These are phyloP conservation scores for Didymella segeticola DNA, from an alignment of 2,329 filamentous ascomycete species.

Conservation along the genomic window DNA sequence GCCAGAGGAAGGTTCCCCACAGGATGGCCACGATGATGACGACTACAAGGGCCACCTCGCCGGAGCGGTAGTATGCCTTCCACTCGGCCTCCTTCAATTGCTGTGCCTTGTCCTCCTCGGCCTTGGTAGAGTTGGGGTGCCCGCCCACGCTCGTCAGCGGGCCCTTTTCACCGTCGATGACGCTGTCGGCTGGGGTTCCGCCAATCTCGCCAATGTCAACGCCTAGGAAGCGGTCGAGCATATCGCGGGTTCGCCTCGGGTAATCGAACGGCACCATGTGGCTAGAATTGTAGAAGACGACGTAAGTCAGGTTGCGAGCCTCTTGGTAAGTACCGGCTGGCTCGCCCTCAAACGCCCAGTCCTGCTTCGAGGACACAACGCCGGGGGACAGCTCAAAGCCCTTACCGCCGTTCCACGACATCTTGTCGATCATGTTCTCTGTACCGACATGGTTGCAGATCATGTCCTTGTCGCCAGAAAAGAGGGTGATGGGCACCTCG, in stretches of 20 bases:
- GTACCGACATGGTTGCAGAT: slow-evolving; percentile 98
- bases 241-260: slow-evolving; percentile 84
- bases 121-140: slow-evolving; percentile 71
- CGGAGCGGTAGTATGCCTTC: slow-evolving; percentile 86
- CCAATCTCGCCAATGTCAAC: slow-evolving; percentile 92
- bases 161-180: slow-evolving; percentile 84
- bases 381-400: slow-evolving; percentile 89
- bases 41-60: slow-evolving; percentile 83
- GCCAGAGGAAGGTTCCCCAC: slow-evolving; percentile 77
- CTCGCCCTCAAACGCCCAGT: slow-evolving; percentile 93
- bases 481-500: slow-evolving; percentile 80
- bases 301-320: slow-evolving; percentile 93
- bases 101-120: slow-evolving; percentile 71
- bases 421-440: slow-evolving; percentile 85
- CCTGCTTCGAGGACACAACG: slow-evolving; percentile 86
- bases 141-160: slow-evolving; percentile 78
- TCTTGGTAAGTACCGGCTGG: slow-evolving; percentile 91
- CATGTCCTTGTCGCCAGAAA: slow-evolving; percentile 90
- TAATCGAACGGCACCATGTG: slow-evolving; percentile 99
- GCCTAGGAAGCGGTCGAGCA: slow-evolving; percentile 95
- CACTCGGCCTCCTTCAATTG: slow-evolving; percentile 85
- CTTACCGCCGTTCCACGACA: slow-evolving; percentile 89
- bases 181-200: slow-evolving; percentile 76
- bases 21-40: slow-evolving; percentile 74
- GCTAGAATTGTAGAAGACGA: slow-evolving; percentile 92